Percentiles rank a stretch among this genome's conserved stretches.
Conservation (phyloP, 1,284 basidiomycete genomes). For the Malassezia caprae region DNA sequence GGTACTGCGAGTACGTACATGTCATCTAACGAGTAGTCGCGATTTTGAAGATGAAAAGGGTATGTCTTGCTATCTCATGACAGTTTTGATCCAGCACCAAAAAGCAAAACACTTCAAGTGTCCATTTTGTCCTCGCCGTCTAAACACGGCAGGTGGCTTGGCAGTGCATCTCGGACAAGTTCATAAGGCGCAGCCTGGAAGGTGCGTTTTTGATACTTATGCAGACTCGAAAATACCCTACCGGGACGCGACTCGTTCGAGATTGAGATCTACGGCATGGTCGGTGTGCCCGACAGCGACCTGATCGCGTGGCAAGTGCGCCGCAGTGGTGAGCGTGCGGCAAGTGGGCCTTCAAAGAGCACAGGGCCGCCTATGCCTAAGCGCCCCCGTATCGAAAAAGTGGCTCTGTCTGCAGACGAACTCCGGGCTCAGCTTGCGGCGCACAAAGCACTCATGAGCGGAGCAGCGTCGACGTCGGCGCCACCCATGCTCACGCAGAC, state of each 20-base stretch:
- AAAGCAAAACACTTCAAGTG: slow-evolving; percentile 99
- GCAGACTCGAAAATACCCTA: slow-evolving; percentile 84
- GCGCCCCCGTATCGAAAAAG: slow-evolving; percentile 72
- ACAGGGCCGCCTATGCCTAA: slow-evolving; percentile 56
- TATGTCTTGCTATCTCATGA: slow-evolving; percentile 8
- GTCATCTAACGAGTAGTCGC: slow-evolving; percentile 23
- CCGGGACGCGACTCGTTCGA: slow-evolving; percentile 95
- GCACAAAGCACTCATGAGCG: slow-evolving; percentile 85
- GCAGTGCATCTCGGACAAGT: slow-evolving; percentile 99
- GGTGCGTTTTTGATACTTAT: slow-evolving; percentile 58
- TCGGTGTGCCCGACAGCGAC: slow-evolving; percentile 87
- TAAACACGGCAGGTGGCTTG: slow-evolving; percentile 93
- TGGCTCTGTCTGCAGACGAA: slow-evolving; percentile 61
- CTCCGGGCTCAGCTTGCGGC: slow-evolving; percentile 72
- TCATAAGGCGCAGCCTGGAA: slow-evolving; percentile 92
- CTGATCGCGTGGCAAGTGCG: slow-evolving; percentile 85
- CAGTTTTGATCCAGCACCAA: slow-evolving; percentile 95
- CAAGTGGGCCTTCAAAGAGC: neutral
- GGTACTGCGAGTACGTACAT: slow-evolving; percentile 88
- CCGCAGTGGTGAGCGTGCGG: slow-evolving; percentile 47
- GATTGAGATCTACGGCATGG: slow-evolving; percentile 99
- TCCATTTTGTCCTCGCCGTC: slow-evolving; percentile 80
- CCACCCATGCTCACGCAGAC: slow-evolving; percentile 9
- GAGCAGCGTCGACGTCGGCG: slow-evolving; percentile 51
- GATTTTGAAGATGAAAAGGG: slow-evolving; percentile 48